Evolutionary conservation across 2,329 filamentous ascomycete genomes (phyloP).

Genomic region (Malbranchea cinnamomea): DNA sequence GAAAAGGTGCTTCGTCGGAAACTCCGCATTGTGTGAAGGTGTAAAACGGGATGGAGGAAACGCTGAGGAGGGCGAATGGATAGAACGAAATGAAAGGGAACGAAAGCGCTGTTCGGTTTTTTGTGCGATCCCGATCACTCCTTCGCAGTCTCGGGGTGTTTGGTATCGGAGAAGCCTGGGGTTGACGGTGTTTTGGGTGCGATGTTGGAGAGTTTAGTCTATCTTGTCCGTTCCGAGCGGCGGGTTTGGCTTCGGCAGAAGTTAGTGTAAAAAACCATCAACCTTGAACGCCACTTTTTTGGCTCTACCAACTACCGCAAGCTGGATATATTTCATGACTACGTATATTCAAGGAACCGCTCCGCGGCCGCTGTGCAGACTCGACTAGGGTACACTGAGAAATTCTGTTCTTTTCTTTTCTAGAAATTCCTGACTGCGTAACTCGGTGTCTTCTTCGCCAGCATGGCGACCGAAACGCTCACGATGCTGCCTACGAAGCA

Average conservation of each 20-base stretch:
- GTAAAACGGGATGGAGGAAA: slow-evolving; percentile 8
- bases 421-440: not conserved
- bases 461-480: slow-evolving; percentile 47
- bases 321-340: too few relatives aligned
- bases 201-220: too few relatives aligned
- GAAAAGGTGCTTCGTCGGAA: slow-evolving; percentile 59
- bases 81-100: slow-evolving; percentile 8
- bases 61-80: slow-evolving; percentile 11
- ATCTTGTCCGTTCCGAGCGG: too few relatives aligned
- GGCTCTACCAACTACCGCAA: too few relatives aligned
- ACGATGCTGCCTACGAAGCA: slow-evolving; percentile 41
- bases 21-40: slow-evolving; percentile 54
- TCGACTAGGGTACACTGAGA: not conserved
- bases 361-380: not conserved
- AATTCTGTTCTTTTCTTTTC: not conserved
- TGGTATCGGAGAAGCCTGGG: too few relatives aligned
- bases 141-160: too few relatives aligned
- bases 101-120: slow-evolving; percentile 5
- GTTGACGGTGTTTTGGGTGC: too few relatives aligned
- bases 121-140: slow-evolving; percentile 3
- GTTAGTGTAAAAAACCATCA: too few relatives aligned
- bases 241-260: too few relatives aligned
- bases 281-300: too few relatives aligned
- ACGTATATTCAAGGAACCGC: not conserved
- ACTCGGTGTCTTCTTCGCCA: slow-evolving; percentile 1